A percentile compares a stretch with the other conserved stretches of the same genome.
These are phyloP conservation scores for Fonsecaea monophora DNA, from an alignment of 2,329 filamentous ascomycete genomes.

Conservation along the genomic window DNA sequence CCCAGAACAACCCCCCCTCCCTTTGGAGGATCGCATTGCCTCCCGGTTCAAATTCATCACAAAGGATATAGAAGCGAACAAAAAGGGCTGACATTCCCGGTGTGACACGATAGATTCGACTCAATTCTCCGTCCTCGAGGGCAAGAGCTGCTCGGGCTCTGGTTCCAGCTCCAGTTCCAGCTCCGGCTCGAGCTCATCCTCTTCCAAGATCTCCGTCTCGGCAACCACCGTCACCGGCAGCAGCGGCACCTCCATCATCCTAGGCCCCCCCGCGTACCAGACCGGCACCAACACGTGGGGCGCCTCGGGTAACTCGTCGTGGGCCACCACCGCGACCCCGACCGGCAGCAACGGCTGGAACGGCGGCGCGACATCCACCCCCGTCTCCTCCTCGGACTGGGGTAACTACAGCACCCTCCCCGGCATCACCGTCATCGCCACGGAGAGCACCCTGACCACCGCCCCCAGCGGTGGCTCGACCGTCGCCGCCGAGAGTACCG, in stretches of 20 bases:
- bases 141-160: constrained; percentile 13
- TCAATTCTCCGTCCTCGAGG: constrained; percentile 39
- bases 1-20: background rate
- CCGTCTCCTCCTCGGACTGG: background rate
- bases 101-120: constrained; percentile 33
- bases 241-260: constrained; percentile 22
- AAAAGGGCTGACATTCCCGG: too few relatives aligned
- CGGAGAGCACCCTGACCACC: constrained; percentile 1
- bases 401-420: constrained; percentile 9
- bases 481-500: background rate
- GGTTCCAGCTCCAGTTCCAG: constrained; percentile 8
- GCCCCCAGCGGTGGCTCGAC: background rate
- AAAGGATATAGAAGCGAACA: too few relatives aligned
- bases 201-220: background rate
- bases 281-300: constrained; percentile 22
- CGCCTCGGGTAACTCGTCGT: constrained; percentile 15
- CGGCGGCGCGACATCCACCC: constrained; percentile 12
- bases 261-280: constrained; percentile 23
- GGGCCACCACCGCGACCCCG: constrained; percentile 9
- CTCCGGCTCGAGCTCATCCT: constrained; percentile 15
- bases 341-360: constrained; percentile 7
- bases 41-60: too few relatives aligned
- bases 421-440: constrained; percentile 14
- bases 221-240: constrained; percentile 13
- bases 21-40: background rate